Evolutionary conservation across 202 grass and related monocot genomes (phyloP), one percentile per base, ranked within the genome.

Genomic region (Saccharum hybrid): DNA sequence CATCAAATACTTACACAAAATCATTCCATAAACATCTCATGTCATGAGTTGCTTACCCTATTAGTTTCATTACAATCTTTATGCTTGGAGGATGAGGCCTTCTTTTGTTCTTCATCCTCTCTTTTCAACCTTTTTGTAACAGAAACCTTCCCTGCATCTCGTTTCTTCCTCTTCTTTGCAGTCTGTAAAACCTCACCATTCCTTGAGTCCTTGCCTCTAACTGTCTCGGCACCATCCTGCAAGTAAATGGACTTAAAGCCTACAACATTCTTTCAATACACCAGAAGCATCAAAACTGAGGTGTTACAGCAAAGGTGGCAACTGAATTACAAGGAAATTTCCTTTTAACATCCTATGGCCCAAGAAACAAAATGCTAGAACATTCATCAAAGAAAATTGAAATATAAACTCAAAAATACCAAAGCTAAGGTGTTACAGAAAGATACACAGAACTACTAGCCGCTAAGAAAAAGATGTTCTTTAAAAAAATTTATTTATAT

Each of bases 21-120:
- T 0, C 30, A 68, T 43, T 76, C 52, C 52, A 81, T 11, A 71
- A 70, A 66, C 18, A 71, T 6, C 36, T 36, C 13, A 52, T 56
- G 21, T 36, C 13, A 52, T 56, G 22, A 74, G 61, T 66, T 72
- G 21, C 65, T 88, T 80, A 79, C 86, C 62, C 26, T 67, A 19
- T 63, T 34, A 41, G 28, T 84, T 51, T 74, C 81, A 68, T 31
- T 15, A 23, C 38, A 62, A 1, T 33, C 9, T 40, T 74, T 69
- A 63, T 80, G 63, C 81, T 69, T 79, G 16, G 15, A 74, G 68
- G 75, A 67, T 62, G 11, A 36, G 10, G 16, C n/a, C 30, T 84
- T 80, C 22, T 30, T 21, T 16, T 84, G 48, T 45, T 74, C 60
- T 63, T 68, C 52, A 12, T 45, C 23, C 21, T 22, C 30, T 63